phyloP scores from a whole-genome alignment of 345 rosid species.

The Sisymbrium altissimum region DNA sequence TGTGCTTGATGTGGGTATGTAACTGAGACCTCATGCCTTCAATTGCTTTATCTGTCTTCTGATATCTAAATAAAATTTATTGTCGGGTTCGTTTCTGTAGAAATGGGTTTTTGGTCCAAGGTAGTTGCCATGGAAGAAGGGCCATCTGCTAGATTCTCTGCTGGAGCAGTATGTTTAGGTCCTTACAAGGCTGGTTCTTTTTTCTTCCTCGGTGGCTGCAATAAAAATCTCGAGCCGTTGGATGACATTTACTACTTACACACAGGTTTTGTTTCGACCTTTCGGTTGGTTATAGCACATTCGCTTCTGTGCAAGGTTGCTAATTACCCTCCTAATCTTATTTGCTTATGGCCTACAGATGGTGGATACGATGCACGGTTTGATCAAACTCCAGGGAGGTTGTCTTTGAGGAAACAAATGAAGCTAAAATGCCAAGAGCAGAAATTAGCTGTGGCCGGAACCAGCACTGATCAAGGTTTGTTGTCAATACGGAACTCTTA shows the following conservation, averaged over 20 bases:
- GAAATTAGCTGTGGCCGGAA: slow-evolving; percentile 52
- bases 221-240: slow-evolving; percentile 84
- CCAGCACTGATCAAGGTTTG: slow-evolving; percentile 44
- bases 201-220: slow-evolving; percentile 84
- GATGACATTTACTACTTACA: slow-evolving; percentile 82
- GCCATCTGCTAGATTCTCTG: slow-evolving; percentile 91
- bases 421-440: slow-evolving; percentile 80
- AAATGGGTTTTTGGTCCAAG: slow-evolving; percentile 77
- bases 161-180: slow-evolving; percentile 77
- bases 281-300: not conserved
- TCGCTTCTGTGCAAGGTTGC: not conserved
- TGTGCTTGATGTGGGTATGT: slow-evolving; percentile 86
- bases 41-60: not conserved
- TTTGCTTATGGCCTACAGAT: slow-evolving; percentile 39
- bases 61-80: not conserved
- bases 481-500: slow-evolving; percentile 24
- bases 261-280: slow-evolving; percentile 53
- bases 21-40: not conserved
- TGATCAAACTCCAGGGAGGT: slow-evolving; percentile 50
- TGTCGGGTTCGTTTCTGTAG: slow-evolving; percentile 38
- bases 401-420: slow-evolving; percentile 82
- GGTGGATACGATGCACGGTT: slow-evolving; percentile 37
- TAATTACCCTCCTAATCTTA: not conserved
- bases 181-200: slow-evolving; percentile 69
- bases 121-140: slow-evolving; percentile 58